phyloP scores from a whole-genome alignment of 2,329 filamentous ascomycete genomes.

The Phialophora verrucosa region DNA sequence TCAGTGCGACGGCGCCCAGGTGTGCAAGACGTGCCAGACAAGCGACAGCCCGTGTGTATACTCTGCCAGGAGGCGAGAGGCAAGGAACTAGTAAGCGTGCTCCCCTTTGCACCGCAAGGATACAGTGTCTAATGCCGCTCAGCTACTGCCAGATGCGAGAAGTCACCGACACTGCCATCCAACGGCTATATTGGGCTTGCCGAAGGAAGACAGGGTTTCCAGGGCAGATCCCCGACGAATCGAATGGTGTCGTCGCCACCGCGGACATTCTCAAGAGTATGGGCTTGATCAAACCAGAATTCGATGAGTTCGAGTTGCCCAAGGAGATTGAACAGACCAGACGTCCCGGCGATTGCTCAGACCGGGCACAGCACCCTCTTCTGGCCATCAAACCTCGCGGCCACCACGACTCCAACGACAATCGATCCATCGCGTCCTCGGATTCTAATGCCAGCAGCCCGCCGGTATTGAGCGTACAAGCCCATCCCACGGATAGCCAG shows the following conservation, averaged over 20 bases:
- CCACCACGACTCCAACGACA: neutral
- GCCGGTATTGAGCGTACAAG: neutral
- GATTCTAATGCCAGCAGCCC: neutral
- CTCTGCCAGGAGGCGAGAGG: conserved; percentile 23
- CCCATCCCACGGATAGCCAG: neutral
- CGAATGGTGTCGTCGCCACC: conserved; percentile 17
- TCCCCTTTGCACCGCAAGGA: neutral
- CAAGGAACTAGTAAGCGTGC: conserved; percentile 25
- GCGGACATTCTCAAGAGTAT: conserved; percentile 23
- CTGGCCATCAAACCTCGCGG: neutral
- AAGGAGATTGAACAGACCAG: neutral
- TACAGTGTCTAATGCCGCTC: neutral
- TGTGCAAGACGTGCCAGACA: conserved; percentile 24
- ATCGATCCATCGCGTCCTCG: neutral
- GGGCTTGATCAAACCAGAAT: conserved; percentile 10
- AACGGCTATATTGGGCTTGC: conserved; percentile 29
- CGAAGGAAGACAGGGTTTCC: conserved; percentile 23
- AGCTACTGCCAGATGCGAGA: conserved; percentile 31
- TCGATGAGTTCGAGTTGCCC: neutral
- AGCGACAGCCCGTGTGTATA: conserved; percentile 24
- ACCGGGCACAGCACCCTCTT: neutral
- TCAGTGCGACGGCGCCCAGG: conserved; percentile 26
- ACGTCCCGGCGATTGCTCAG: neutral
- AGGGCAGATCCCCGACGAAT: conserved; percentile 24
- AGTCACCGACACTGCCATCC: conserved; percentile 26